Conservation (phyloP, 176 grass and related monocot species). For the Hyparrhenia diplandra region DNA sequence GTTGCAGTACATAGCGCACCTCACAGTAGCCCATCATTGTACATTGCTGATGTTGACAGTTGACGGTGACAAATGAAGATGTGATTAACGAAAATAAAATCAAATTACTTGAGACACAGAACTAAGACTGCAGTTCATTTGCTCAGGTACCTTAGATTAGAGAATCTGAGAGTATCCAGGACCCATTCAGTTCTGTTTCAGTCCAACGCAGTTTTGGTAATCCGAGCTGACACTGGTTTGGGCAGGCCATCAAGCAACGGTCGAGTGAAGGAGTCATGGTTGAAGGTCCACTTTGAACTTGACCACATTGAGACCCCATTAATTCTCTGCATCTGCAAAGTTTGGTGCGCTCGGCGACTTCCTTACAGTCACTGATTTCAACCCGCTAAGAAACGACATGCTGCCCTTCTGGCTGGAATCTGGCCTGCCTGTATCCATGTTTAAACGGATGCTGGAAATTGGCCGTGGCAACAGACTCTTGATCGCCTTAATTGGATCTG, state of each 20-base stretch:
- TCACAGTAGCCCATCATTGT: too few species aligned
- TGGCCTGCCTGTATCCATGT: constrained; percentile 10
- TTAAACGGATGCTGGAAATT: constrained; percentile 25
- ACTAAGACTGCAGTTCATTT: too few species aligned
- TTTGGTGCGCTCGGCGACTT: constrained; percentile 55
- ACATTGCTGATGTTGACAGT: too few species aligned
- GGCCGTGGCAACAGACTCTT: constrained; percentile 49
- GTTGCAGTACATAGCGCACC: too few species aligned
- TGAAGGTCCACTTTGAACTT: constrained; percentile 51
- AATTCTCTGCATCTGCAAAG: constrained; percentile 46
- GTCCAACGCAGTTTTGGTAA: constrained; percentile 63
- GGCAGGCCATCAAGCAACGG: constrained; percentile 42
- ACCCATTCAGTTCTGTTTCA: constrained; percentile 4
- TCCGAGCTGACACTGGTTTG: constrained; percentile 19
- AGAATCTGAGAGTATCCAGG: too few species aligned
- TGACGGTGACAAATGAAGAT: too few species aligned
- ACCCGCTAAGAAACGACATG: constrained; percentile 22
- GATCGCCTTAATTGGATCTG: constrained; percentile 34
- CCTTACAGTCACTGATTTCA: constrained; percentile 51
- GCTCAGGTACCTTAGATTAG: too few species aligned
- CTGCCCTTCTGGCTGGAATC: constrained; percentile 9
- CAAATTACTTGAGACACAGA: too few species aligned
- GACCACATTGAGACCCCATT: constrained; percentile 38
- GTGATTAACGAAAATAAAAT: too few species aligned
- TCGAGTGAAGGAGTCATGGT: constrained; percentile 42